Conservation (phyloP, 2,329 filamentous ascomycete genomes). For the Tolypocladium nubicola region DNA sequence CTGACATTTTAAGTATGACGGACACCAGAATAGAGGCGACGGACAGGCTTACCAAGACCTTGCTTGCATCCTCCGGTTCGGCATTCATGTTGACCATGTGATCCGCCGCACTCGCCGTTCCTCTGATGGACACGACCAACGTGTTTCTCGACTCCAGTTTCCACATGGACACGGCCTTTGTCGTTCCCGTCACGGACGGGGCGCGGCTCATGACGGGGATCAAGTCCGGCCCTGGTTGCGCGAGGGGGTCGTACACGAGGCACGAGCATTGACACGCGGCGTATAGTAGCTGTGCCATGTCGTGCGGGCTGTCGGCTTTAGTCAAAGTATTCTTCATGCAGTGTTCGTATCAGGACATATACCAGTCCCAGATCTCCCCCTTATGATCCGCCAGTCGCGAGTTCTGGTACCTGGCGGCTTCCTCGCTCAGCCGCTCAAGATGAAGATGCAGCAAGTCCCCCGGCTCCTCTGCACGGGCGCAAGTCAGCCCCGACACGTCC, state of each 20-base stretch:
- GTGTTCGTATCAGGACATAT: too few relatives aligned
- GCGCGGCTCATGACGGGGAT: constrained; percentile 9
- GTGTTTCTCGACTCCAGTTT: constrained; percentile 4
- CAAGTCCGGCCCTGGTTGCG: constrained; percentile 4
- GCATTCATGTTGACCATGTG: constrained; percentile 14
- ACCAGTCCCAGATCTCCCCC: constrained; percentile 6
- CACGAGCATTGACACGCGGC: constrained; percentile 10
- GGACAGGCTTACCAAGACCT: constrained; percentile 3
- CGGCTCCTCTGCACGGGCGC: constrained; percentile 6
- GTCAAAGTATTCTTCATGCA: neutral
- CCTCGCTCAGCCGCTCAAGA: constrained; percentile 8
- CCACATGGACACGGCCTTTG: constrained; percentile 12
- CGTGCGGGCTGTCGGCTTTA: neutral
- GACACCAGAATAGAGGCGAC: neutral
- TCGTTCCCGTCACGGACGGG: constrained; percentile 7
- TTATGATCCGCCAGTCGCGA: constrained; percentile 2
- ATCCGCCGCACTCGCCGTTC: constrained; percentile 9
- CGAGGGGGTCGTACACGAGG: constrained; percentile 8
- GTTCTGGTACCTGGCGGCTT: constrained; percentile 11
- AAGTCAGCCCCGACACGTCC: neutral
- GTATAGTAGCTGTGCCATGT: constrained; percentile 4
- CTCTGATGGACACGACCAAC: constrained; percentile 10
- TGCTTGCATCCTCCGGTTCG: neutral
- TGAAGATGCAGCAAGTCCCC: constrained; percentile 11
- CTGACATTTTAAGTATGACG: neutral